phyloP scores from a whole-genome alignment of 805 yeast species.

The Spathaspora gorwiae region DNA sequence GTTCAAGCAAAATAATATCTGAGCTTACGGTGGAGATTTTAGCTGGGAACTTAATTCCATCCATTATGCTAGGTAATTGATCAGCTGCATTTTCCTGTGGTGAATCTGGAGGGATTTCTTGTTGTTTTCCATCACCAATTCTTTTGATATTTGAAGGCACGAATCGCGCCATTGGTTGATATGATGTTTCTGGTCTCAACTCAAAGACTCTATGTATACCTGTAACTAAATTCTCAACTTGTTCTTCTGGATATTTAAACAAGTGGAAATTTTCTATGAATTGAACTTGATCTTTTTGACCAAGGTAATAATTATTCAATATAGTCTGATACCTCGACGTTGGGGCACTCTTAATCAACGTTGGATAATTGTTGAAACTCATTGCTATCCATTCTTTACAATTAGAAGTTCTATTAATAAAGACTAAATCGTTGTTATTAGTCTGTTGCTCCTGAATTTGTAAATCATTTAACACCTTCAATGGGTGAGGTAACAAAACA shows the following conservation, averaged over 20 bases:
- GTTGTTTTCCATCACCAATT: conserved; percentile 22
- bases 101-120: background rate
- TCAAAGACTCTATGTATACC: conserved; percentile 34
- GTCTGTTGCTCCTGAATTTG: conserved; percentile 19
- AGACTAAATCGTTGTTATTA: conserved; percentile 37
- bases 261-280: conserved; percentile 15
- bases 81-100: background rate
- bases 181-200: conserved; percentile 25
- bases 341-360: conserved; percentile 78
- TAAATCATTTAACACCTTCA: conserved; percentile 36
- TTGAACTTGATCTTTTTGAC: conserved; percentile 8
- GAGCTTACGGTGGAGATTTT: conserved; percentile 1
- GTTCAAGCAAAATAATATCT: conserved; percentile 11
- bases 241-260: conserved; percentile 9
- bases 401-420: conserved; percentile 62
- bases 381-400: conserved; percentile 81
- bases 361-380: conserved; percentile 73
- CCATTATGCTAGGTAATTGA: conserved; percentile 25
- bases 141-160: conserved; percentile 11
- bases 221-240: conserved; percentile 24
- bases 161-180: conserved; percentile 34
- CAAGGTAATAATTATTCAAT: conserved; percentile 17
- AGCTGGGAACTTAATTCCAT: conserved; percentile 31
- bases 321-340: conserved; percentile 54
- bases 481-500: conserved; percentile 67